A percentile compares a stretch with the other conserved stretches of the same genome.
phyloP scores from a whole-genome alignment of 768 basidiomycete genomes.

The Boletus coccyginus region DNA sequence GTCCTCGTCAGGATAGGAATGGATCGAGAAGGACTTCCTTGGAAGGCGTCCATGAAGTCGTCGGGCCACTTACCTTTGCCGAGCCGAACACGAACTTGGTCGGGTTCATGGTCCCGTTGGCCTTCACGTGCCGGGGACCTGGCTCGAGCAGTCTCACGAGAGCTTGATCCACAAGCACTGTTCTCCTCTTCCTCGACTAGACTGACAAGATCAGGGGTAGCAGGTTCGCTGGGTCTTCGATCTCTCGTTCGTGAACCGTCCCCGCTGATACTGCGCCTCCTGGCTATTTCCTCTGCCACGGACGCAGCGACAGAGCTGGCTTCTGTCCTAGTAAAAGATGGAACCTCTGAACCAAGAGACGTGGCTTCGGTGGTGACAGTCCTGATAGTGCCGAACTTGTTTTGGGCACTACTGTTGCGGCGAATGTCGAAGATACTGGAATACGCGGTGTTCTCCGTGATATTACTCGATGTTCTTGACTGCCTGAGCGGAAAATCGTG shows the following conservation, averaged over 20 bases:
- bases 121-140: constrained; percentile 18
- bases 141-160: constrained; percentile 31
- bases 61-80: constrained; percentile 84
- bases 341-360: constrained; percentile 54
- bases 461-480: constrained; percentile 59
- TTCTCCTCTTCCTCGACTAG: constrained; percentile 70
- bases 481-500: constrained; percentile 46
- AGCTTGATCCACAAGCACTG: constrained; percentile 47
- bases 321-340: constrained; percentile 65
- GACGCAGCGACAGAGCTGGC: constrained; percentile 56
- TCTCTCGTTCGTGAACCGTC: constrained; percentile 43
- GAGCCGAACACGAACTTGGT: constrained; percentile 49
- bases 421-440: constrained; percentile 63
- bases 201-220: constrained; percentile 57
- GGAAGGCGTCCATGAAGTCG: constrained; percentile 68
- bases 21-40: constrained; percentile 29
- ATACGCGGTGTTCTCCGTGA: constrained; percentile 53
- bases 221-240: constrained; percentile 61
- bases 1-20: constrained; percentile 25
- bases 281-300: constrained; percentile 38
- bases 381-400: constrained; percentile 74
- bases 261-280: constrained; percentile 34
- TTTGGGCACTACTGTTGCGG: constrained; percentile 42
- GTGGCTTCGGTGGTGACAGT: constrained; percentile 84
- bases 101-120: constrained; percentile 23